Base-by-base conservation (phyloP, 1,284 basidiomycete genomes). In the Leccinum huronense region DNA sequence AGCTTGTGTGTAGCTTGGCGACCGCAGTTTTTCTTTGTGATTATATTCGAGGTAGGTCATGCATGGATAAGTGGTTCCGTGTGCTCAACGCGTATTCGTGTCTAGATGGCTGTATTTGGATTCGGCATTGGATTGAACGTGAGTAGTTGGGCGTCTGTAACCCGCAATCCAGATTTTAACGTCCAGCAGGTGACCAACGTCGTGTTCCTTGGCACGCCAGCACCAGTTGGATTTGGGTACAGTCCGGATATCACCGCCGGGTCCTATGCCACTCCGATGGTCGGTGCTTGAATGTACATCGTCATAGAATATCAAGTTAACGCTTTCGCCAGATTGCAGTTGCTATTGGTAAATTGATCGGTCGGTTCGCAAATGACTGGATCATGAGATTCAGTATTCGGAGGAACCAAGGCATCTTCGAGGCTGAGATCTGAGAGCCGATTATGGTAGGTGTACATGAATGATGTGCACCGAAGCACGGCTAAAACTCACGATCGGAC, bases 71-170 rank as follows among this genome's bases (percentile, higher is more conserved):
- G 23, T 57, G 23, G 57, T 57, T 23, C n/a, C 8, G 34, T 33
- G 9, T 31, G 23, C 31, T 54, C 23, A 59, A 34, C 60, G 36
- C n/a, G n/a, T n/a, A n/a, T n/a, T n/a, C n/a, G n/a, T n/a, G n/a
- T n/a, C n/a, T n/a, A n/a, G n/a, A n/a, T n/a, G 13, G 74, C 84
- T 64, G 67, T 89, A 3, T 90, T 91, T 71, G 89, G 88, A 3
- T 91, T 90, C 71, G 72, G 80, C 42, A 87, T 91, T 62, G 90
- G 90, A 42, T 85, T 91, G 62, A 91, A 91, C 67, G 89, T 90
- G 64, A 65, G 83, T 67, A 45, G n/a, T 34, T 1, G 3, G 19
- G 9, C 4, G 10, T 36, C 38, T n/a, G 31, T 23, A 23, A 13
- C 13, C 53, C 30, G 9, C 5, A 4, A 19, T 40, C 7, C 45